These are phyloP conservation scores for Mortierella sp. DNA, from an alignment of 371 early-diverging fungal genomes.

Conservation along the genomic window DNA sequence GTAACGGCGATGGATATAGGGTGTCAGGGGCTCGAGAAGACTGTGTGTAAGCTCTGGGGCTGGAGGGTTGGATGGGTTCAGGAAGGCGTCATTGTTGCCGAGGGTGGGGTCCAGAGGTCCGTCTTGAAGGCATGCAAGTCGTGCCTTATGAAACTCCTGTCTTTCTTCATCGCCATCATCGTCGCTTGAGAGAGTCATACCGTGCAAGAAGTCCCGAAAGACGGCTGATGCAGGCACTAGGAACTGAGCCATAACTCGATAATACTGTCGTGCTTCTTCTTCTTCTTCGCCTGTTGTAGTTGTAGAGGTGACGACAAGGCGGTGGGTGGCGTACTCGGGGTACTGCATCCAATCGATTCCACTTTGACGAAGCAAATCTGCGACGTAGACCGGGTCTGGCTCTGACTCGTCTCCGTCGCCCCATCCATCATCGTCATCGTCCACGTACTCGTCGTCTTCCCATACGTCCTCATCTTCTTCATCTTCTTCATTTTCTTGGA, in stretches of 20 bases:
- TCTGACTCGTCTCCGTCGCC: not conserved
- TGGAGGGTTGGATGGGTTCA: not conserved
- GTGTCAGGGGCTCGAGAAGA: not conserved
- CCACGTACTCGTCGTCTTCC: not conserved
- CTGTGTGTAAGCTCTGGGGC: not conserved
- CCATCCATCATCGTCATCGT: not conserved
- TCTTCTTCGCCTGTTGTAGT: not conserved
- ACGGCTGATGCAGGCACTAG: constrained; percentile 30
- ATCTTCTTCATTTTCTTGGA: not conserved
- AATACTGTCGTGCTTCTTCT: not conserved
- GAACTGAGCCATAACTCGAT: constrained; percentile 32
- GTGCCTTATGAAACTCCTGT: not conserved
- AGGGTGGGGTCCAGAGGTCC: not conserved
- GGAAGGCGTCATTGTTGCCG: not conserved
- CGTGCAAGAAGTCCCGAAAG: constrained; percentile 25
- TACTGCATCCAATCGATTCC: constrained; percentile 24
- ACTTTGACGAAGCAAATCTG: constrained; percentile 21
- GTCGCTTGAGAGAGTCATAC: not conserved
- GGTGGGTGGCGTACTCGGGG: constrained; percentile 28
- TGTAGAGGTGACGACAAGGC: constrained; percentile 11
- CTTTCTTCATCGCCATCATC: not conserved
- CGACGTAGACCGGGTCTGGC: constrained; percentile 14
- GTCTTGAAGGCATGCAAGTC: not conserved
- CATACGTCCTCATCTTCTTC: not conserved
- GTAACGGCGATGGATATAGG: not conserved